Base-by-base conservation (phyloP, 2,329 filamentous ascomycete species). In the Fusarium liriodendri region DNA sequence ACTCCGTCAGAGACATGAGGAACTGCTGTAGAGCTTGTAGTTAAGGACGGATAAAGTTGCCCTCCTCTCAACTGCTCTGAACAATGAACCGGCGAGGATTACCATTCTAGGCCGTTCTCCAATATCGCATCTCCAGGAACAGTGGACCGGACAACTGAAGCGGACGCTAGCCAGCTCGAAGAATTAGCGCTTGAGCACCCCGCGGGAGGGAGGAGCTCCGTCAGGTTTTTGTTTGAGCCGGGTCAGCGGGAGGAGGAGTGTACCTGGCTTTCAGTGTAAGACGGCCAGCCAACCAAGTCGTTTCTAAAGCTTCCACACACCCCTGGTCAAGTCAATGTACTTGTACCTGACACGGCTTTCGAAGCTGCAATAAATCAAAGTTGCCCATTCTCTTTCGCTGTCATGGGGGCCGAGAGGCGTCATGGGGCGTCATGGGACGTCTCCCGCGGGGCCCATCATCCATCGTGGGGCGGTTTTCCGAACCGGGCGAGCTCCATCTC, bases 391-490 rank as follows among this genome's bases (percentile, higher is more conserved):
- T 7, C 61, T 52, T 73, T 67, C 59, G 62, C 59, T 73, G 70
- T 67, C 70, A 73, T 73, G 70, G 71, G 67, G 63, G 58, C 58
- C 37, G 40, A n/a, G 64, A 35, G 37, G 58, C 37, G 37, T 60
- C 58, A 60, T 60, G 59, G 55, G 42, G 66, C 70, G 70, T 73
- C 71, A 69, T 74, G 66, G 67, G 72, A 71, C 58, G 29, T 40
- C 47, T 7, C 66, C 59, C 72, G 66, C 66, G 72, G 60, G 47
- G 47, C 47, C 62, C 62, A 60, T 33, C 32, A 50, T 14, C 35
- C 40, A 67, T 73, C 69, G 64, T 68, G 72, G 73, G 60, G 69
- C 62, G 20, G 47, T 69, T 66, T 65, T 64, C 62, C 73, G 62
- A 62, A 37, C 67, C 38, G 18, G 47, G 47, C 47, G 27, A 54